A percentile compares a stretch with the other conserved stretches of the same genome.
These are phyloP conservation scores for Saturnispora hagleri DNA, from an alignment of 805 yeast genomes.

Conservation along the genomic window DNA sequence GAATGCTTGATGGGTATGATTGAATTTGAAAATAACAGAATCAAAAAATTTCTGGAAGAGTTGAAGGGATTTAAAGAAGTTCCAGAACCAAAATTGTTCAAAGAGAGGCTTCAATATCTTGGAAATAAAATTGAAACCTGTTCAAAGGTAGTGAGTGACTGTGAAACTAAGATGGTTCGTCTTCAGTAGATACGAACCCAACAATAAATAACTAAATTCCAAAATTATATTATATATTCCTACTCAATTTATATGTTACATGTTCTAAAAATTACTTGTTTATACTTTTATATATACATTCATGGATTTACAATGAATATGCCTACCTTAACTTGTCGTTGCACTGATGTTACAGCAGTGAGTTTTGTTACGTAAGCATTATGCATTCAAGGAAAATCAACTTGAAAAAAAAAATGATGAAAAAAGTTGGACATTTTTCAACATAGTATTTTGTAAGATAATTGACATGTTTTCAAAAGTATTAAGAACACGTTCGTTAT, in stretches of 20 bases:
- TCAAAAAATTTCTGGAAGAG: constrained; percentile 63
- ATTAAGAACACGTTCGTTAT: background rate
- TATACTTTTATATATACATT: background rate
- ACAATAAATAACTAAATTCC: background rate
- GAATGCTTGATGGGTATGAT: constrained; percentile 48
- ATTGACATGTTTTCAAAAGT: constrained; percentile 1
- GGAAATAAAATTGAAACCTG: constrained; percentile 56
- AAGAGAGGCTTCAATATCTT: constrained; percentile 55
- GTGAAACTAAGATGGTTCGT: constrained; percentile 33
- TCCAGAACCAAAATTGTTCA: constrained; percentile 44
- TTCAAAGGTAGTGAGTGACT: constrained; percentile 39
- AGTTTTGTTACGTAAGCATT: background rate
- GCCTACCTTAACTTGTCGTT: background rate
- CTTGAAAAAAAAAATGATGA: background rate
- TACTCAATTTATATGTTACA: background rate
- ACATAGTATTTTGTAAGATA: background rate
- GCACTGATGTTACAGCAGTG: background rate
- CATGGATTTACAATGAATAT: background rate
- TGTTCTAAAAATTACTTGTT: background rate
- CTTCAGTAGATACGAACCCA: background rate
- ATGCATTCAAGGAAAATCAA: background rate
- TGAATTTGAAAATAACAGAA: constrained; percentile 50
- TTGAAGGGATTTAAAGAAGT: constrained; percentile 46
- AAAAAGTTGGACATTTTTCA: constrained; percentile 1
- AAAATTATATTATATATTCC: background rate